These are phyloP conservation scores for Xylaria sp. DNA, from an alignment of 2,329 filamentous ascomycete genomes.

Conservation along the genomic window DNA sequence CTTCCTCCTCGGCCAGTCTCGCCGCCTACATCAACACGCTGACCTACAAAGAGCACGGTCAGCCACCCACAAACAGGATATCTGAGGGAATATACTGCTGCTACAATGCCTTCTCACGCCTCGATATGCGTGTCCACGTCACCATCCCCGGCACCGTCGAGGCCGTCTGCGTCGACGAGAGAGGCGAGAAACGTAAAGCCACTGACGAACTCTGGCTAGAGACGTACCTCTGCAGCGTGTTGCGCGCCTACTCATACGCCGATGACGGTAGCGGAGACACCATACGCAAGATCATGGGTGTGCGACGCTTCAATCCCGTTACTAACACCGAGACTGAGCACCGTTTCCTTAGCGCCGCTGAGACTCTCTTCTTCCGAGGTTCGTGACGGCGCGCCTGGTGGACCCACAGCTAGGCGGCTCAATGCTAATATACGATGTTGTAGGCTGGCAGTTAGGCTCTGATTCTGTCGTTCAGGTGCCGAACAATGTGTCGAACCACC, in stretches of 20 bases:
- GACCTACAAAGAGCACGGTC: constrained; percentile 87
- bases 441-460: constrained; percentile 94
- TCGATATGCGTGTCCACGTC: constrained; percentile 98
- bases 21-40: constrained; percentile 99
- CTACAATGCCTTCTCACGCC: constrained; percentile 98
- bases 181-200: constrained; percentile 91
- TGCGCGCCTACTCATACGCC: constrained; percentile 95
- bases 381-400: constrained; percentile 37
- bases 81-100: constrained; percentile 96
- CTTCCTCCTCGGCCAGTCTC: constrained; percentile 94
- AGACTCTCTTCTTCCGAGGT: constrained; percentile 95
- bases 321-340: constrained; percentile 99
- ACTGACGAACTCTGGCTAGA: constrained; percentile 97
- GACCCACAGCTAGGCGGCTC: neutral
- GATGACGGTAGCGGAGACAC: constrained; percentile 94
- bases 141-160: constrained; percentile 97
- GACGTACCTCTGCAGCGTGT: constrained; percentile 94
- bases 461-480: constrained; percentile 98
- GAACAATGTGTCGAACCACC: constrained; percentile 94
- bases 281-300: constrained; percentile 97
- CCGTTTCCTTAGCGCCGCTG: constrained; percentile 92
- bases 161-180: constrained; percentile 96
- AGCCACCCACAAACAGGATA: constrained; percentile 81
- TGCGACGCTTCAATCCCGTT: constrained; percentile 95
- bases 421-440: constrained; percentile 22